phyloP scores from a whole-genome alignment of 108 stramenopile species.

The Conticribra weissflogii region DNA sequence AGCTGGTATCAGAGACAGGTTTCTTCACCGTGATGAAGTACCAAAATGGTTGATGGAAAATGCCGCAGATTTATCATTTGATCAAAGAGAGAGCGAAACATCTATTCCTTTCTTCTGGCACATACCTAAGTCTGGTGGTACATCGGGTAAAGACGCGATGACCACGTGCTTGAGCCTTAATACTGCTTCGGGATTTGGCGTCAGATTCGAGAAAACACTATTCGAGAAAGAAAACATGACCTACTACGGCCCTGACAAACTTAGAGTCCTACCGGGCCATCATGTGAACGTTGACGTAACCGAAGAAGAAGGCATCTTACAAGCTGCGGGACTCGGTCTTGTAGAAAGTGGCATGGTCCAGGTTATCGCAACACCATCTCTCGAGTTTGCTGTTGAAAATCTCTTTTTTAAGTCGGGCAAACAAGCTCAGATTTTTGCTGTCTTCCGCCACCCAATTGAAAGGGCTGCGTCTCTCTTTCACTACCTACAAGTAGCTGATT shows the following conservation, averaged over 20 bases:
- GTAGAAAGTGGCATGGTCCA: slow-evolving; percentile 13
- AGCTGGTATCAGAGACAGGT: background rate
- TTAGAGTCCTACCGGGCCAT: slow-evolving; percentile 20
- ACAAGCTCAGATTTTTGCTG: slow-evolving; percentile 39
- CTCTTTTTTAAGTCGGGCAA: slow-evolving; percentile 25
- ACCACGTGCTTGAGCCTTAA: slow-evolving; percentile 45
- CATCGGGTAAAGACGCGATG: slow-evolving; percentile 33
- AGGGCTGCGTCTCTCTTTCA: slow-evolving; percentile 46
- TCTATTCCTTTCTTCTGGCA: slow-evolving; percentile 52
- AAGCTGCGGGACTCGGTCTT: slow-evolving; percentile 41
- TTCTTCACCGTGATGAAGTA: background rate
- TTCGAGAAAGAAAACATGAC: no score
- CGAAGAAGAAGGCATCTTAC: slow-evolving; percentile 41
- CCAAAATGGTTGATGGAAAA: background rate
- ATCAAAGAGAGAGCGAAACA: background rate
- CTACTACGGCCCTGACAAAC: no score
- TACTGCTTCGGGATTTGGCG: slow-evolving; percentile 41
- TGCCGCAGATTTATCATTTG: background rate
- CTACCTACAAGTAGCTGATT: slow-evolving; percentile 29
- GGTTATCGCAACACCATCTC: slow-evolving; percentile 31
- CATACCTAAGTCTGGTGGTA: slow-evolving; percentile 42
- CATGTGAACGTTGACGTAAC: slow-evolving; percentile 54
- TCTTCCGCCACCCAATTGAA: slow-evolving; percentile 55
- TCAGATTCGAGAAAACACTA: slow-evolving; percentile 12
- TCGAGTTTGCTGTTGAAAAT: slow-evolving; percentile 33